These are phyloP conservation scores for Austroboletus niveus DNA, from an alignment of 1,284 basidiomycete genomes.

Conservation along the genomic window DNA sequence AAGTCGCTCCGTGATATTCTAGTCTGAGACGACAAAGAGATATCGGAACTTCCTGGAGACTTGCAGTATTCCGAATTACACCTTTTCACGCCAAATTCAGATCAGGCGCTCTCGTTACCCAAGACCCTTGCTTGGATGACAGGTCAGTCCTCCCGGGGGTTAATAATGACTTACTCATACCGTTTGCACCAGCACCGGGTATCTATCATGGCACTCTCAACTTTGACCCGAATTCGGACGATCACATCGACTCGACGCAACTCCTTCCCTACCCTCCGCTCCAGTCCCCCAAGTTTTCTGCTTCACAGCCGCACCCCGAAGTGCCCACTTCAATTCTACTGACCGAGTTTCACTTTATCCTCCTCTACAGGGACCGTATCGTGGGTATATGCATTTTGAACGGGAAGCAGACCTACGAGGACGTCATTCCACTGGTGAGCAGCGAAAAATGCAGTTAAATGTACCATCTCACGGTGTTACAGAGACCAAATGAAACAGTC, in stretches of 20 bases:
- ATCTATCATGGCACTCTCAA: conserved; percentile 81
- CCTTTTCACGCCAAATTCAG: conserved; percentile 69
- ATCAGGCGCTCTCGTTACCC: conserved; percentile 65
- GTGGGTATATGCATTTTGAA: conserved; percentile 80
- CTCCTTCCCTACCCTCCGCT: conserved; percentile 63
- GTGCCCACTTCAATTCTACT: conserved; percentile 75
- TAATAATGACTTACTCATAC: conserved; percentile 9
- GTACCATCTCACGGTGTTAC: conserved; percentile 7
- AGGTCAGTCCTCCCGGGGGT: conserved; percentile 42
- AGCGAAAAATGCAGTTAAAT: neutral
- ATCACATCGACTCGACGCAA: conserved; percentile 75
- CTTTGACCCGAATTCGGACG: conserved; percentile 66
- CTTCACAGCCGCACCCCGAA: conserved; percentile 31
- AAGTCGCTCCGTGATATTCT: neutral
- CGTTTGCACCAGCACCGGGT: conserved; percentile 57
- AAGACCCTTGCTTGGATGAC: conserved; percentile 87
- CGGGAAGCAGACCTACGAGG: conserved; percentile 83
- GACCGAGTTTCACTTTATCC: conserved; percentile 91
- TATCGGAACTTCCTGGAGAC: conserved; percentile 82
- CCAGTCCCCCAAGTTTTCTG: conserved; percentile 27
- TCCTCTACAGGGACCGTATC: conserved; percentile 82
- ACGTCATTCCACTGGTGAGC: conserved; percentile 75
- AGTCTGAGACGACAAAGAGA: conserved; percentile 53
- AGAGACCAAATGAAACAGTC: conserved; percentile 76
- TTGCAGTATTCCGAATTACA: conserved; percentile 74